Evolutionary conservation across 352 stramenopile species (phyloP).

Genomic region (Globisporangium cylindrosporum): DNA sequence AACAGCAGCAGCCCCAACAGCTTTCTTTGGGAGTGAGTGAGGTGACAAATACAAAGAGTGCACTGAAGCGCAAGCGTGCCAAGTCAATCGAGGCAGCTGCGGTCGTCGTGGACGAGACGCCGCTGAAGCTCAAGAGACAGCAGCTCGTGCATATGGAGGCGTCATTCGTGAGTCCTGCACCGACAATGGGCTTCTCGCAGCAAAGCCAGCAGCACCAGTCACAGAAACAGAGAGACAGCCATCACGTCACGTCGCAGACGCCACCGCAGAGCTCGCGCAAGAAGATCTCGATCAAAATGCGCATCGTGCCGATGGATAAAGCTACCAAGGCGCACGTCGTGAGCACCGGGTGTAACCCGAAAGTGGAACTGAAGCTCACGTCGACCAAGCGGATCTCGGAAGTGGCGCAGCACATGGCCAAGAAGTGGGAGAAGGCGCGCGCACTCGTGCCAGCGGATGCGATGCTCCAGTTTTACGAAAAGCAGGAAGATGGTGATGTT

Average conservation of each 20-base stretch:
- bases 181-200: conserved; percentile 11
- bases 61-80: conserved; percentile 32
- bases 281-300: conserved; percentile 84
- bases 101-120: conserved; percentile 10
- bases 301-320: conserved; percentile 72
- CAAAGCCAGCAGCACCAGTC: background rate
- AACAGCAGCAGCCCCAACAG: conserved; percentile 19
- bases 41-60: background rate
- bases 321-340: conserved; percentile 50
- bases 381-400: conserved; percentile 78
- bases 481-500: conserved; percentile 23
- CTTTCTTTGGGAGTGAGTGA: background rate
- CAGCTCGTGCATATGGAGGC: conserved; percentile 6
- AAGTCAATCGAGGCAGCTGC: conserved; percentile 11
- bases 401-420: conserved; percentile 72
- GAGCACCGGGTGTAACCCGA: conserved; percentile 52
- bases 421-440: conserved; percentile 65
- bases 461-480: conserved; percentile 58
- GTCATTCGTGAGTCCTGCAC: conserved; percentile 37
- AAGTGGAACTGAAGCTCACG: conserved; percentile 79
- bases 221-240: background rate
- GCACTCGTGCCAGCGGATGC: conserved; percentile 21
- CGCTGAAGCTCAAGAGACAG: conserved; percentile 10
- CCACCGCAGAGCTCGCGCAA: conserved; percentile 52
- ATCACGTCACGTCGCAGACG: conserved; percentile 37